Percentiles rank a stretch among this genome's conserved stretches.
Evolutionary conservation across 495 filamentous ascomycete genomes (phyloP).

Genomic region (Penicillium lividum): DNA sequence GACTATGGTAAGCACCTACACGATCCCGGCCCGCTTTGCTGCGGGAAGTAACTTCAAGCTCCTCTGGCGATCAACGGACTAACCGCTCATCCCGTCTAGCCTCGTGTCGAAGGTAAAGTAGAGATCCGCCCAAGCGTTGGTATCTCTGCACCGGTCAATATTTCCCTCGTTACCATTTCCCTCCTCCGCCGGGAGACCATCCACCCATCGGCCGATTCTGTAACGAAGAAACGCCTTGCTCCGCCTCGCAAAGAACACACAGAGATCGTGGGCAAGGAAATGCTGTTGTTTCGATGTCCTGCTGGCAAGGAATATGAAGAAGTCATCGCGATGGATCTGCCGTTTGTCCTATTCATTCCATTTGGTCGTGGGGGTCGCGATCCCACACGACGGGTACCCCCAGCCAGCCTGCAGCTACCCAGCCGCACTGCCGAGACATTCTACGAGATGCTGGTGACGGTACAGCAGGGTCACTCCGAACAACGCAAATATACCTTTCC

Average conservation of each 20-base stretch:
- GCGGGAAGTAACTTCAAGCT: background rate
- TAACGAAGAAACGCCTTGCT: conserved; percentile 88
- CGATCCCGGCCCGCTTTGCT: background rate
- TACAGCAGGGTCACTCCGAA: conserved; percentile 83
- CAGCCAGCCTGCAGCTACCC: conserved; percentile 86
- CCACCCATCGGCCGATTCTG: conserved; percentile 89
- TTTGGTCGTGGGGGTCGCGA: conserved; percentile 89
- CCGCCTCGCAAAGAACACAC: conserved; percentile 89
- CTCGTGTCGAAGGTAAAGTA: conserved; percentile 95
- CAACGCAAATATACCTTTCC: conserved; percentile 91
- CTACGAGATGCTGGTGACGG: conserved; percentile 94
- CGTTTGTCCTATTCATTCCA: conserved; percentile 96
- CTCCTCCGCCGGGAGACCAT: conserved; percentile 93
- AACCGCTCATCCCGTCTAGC: conserved; percentile 52
- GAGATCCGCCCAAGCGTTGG: conserved; percentile 88
- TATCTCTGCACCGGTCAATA: conserved; percentile 79
- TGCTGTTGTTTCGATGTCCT: conserved; percentile 84
- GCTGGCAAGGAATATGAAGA: conserved; percentile 81
- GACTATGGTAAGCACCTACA: conserved; percentile 72
- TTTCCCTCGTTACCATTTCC: conserved; percentile 93
- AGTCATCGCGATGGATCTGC: conserved; percentile 95
- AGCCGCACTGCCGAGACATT: conserved; percentile 93
- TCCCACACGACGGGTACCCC: conserved; percentile 82
- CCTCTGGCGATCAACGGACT: conserved; percentile 3
- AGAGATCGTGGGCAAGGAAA: conserved; percentile 93